phyloP scores from a whole-genome alignment of 129 eudicot species.

The Flaveria sonorensis region DNA sequence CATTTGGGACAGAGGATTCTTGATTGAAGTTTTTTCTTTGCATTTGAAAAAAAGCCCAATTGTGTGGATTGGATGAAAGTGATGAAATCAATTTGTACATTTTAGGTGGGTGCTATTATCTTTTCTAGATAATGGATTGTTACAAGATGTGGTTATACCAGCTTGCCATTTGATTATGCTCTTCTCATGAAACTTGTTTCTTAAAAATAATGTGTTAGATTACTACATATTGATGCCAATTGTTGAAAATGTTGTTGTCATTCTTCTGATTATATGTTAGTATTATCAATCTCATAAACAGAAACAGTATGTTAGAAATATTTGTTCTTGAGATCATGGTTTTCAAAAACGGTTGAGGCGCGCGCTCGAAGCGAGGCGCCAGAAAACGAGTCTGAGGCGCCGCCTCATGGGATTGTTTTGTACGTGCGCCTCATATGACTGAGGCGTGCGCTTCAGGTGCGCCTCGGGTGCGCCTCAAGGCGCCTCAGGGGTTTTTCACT shows the following conservation, averaged over 20 bases:
- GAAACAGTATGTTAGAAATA: neutral
- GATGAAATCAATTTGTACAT: neutral
- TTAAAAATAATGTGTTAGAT: neutral
- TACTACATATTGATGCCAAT: neutral
- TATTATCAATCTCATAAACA: neutral
- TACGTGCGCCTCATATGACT: no score
- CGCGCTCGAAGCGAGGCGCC: no score
- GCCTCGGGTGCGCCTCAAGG: no score
- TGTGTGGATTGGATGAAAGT: neutral
- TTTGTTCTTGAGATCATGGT: neutral
- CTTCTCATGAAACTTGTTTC: neutral
- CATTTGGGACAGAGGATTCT: no score
- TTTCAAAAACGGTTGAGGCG: no score
- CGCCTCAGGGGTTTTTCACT: no score
- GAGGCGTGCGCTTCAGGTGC: no score
- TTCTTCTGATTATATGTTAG: neutral
- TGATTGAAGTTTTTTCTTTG: no score
- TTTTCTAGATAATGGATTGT: neutral
- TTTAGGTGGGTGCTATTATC: neutral
- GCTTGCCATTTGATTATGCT: conserved; percentile 5
- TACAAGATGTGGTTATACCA: neutral
- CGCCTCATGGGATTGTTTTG: no score
- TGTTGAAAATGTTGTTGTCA: conserved; percentile 4
- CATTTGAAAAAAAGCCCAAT: no score
- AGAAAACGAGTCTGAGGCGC: no score